These are phyloP conservation scores for Arthrobotrys musiformis DNA, from an alignment of 2,329 filamentous ascomycete species.

Conservation along the genomic window DNA sequence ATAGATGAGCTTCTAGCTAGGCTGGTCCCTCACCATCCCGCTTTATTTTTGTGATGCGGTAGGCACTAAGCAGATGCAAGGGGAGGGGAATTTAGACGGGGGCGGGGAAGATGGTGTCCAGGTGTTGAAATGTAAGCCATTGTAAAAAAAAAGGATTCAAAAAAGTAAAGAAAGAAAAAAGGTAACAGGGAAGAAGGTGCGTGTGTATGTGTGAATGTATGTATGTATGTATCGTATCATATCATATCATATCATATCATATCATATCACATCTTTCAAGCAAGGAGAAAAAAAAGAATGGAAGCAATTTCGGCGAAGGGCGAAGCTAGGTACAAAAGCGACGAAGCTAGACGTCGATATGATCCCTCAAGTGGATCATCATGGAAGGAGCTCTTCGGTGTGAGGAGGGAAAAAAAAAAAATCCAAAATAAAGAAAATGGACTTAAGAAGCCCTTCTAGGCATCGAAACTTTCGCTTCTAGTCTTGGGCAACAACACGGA, in stretches of 20 bases:
- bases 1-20: conserved; percentile 10
- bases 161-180: not conserved
- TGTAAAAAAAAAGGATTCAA: conserved; percentile 10
- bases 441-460: not conserved
- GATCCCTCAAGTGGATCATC: conserved; percentile 18
- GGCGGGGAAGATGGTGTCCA: conserved; percentile 21
- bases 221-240: conserved; percentile 5
- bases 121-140: conserved; percentile 25
- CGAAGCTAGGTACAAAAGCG: not conserved
- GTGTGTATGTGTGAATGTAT: not conserved
- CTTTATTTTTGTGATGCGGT: not conserved
- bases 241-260: conserved; percentile 14
- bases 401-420: not conserved
- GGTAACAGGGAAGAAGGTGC: conserved; percentile 14
- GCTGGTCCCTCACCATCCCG: not conserved
- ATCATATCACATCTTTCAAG: conserved; percentile 9
- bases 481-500: not conserved
- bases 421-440: not conserved
- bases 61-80: not conserved
- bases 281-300: conserved; percentile 5
- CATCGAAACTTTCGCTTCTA: conserved; percentile 3
- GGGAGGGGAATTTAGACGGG: conserved; percentile 10
- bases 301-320: conserved; percentile 1
- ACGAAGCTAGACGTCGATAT: not conserved
- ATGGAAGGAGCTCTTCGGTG: conserved; percentile 39